Evolutionary conservation across 2,329 filamentous ascomycete genomes (phyloP), one percentile per base, ranked within the genome.

Genomic region (Nemania sp.): DNA sequence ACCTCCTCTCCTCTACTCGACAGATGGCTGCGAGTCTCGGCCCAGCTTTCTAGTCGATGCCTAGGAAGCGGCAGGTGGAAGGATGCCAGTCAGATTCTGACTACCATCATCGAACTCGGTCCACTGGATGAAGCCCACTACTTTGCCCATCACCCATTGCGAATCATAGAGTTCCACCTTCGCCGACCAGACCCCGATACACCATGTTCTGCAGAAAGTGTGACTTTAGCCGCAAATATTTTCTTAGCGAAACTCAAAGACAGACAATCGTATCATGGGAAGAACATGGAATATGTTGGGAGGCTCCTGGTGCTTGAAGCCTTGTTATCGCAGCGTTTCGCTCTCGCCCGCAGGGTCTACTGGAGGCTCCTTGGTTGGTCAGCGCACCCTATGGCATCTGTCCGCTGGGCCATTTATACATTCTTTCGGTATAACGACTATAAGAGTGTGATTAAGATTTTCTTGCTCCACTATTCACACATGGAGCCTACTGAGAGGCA

Each of bases 71-170:
- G 67, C 6, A 67, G 65, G 51, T 70, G 72, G 61, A 68, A 74
- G 1, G 71, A 74, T 9, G 77, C 77, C 1, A 64, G 67, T 29
- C 62, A 61, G 3, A 66, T 79, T 3, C 65, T 80, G 5, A 54
- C 39, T 21, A 49, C 62, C 4, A 67, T 74, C 5, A 40, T 76
- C 4, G 46, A 48, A 2, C 57, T 66, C 12, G 72, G 71, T 0
- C 60, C 69, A 5, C 52, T 79, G 1, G 63, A 72, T 15, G 75
- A 77, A 62, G 65, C 54, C 7, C 62, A 68, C 13, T 80, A 75
- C 47, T 73, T 75, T 51, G 70, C 67, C n/a, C 72, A 76, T 60
- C 51, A 73, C 0, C 78, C 78, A 7, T 43, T 76, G 2, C 17
- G 64, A 1, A 65, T 79, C 10, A 72, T 80, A 37, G 63, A 74